Evolutionary conservation across 2,329 filamentous ascomycete genomes (phyloP).

Genomic region (Huntiella omanensis): DNA sequence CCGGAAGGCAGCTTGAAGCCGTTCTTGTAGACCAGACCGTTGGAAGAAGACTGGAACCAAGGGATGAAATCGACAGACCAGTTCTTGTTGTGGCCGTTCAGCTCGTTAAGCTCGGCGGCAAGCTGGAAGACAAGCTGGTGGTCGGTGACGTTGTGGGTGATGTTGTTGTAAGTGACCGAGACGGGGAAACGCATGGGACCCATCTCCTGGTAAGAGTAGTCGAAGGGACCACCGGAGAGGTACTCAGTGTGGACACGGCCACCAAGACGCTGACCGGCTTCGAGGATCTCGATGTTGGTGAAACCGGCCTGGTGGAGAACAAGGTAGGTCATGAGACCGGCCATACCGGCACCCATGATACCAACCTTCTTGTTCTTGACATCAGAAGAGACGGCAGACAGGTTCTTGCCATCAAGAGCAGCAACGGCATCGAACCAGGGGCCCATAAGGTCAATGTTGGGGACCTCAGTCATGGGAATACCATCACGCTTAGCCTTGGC

Average conservation of each 20-base stretch:
- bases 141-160: constrained; percentile 39
- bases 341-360: constrained; percentile 48
- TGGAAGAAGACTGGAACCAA: constrained; percentile 37
- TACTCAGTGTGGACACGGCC: constrained; percentile 47
- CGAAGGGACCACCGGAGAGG: constrained; percentile 36
- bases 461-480: constrained; percentile 29
- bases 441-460: constrained; percentile 19
- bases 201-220: constrained; percentile 51
- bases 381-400: constrained; percentile 25
- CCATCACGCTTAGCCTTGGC: constrained; percentile 15
- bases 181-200: constrained; percentile 47
- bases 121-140: constrained; percentile 48
- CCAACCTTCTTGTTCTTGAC: constrained; percentile 40
- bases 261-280: constrained; percentile 40
- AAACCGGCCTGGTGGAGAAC: constrained; percentile 33
- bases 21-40: constrained; percentile 30
- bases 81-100: constrained; percentile 32
- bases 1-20: constrained; percentile 30
- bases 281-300: constrained; percentile 41
- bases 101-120: constrained; percentile 36
- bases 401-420: constrained; percentile 30
- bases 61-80: constrained; percentile 40
- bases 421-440: constrained; percentile 48
- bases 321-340: constrained; percentile 41
- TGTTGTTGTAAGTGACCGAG: constrained; percentile 31